Evolutionary conservation across 73 alveolate species (phyloP).

Genomic region (Diophrys appendiculata): DNA sequence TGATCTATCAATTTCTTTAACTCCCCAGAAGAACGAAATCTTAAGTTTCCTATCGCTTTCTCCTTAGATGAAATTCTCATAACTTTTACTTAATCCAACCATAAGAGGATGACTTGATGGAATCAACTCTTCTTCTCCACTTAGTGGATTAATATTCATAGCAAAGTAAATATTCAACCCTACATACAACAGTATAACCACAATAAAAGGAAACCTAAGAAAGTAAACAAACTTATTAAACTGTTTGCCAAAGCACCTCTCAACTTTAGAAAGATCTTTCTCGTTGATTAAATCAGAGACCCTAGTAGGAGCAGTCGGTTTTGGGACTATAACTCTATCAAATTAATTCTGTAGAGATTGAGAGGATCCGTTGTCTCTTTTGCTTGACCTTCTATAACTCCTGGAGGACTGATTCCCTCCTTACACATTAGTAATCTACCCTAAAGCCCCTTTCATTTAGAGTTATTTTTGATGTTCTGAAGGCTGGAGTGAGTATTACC

Average conservation of each 20-base stretch:
- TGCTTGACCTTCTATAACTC: no score
- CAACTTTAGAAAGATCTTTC: neutral
- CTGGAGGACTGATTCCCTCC: no score
- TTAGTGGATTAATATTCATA: neutral
- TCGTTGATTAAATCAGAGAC: neutral
- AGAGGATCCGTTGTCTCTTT: no score
- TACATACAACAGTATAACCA: neutral
- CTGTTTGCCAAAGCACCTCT: neutral
- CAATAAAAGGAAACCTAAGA: neutral
- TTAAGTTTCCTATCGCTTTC: neutral
- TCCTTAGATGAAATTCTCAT: constrained; percentile 3
- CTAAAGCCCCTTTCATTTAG: no score
- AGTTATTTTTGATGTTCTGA: no score
- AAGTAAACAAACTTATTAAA: neutral
- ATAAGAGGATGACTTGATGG: neutral
- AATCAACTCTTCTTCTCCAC: constrained; percentile 8
- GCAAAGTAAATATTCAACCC: neutral
- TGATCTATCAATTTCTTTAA: neutral
- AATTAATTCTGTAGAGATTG: no score
- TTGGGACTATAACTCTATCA: no score
- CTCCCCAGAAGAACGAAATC: constrained; percentile 17
- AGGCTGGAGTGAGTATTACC: no score
- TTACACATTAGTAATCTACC: no score
- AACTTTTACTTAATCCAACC: neutral
- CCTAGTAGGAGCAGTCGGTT: no score